Evolutionary conservation across 352 stramenopile genomes (phyloP).

Genomic region (Phytophthora podocarpi): DNA sequence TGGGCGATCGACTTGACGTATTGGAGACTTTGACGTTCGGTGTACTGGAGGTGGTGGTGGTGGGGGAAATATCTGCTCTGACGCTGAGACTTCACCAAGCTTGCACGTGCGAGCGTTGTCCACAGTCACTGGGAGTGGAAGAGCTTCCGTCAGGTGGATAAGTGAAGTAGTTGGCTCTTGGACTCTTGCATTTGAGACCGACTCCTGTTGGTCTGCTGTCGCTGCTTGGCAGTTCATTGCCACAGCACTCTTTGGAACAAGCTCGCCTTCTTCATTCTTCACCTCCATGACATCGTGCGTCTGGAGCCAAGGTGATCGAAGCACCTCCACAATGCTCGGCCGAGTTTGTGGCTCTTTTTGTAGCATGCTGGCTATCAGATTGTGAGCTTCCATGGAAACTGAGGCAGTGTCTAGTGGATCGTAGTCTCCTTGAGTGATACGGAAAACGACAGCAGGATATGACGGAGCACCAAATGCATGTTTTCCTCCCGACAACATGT

Average conservation of each 20-base stretch:
- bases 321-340: slow-evolving; percentile 17
- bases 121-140: background rate
- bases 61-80: too few species aligned
- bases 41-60: slow-evolving; percentile 1
- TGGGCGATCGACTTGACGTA: background rate
- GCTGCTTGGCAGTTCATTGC: too few species aligned
- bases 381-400: slow-evolving; percentile 19
- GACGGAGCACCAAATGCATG: slow-evolving; percentile 67
- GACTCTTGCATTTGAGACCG: background rate
- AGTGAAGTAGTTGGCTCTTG: background rate
- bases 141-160: background rate
- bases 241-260: too few species aligned
- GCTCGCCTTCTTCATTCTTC: too few species aligned
- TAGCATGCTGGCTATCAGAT: slow-evolving; percentile 39
- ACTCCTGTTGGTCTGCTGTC: background rate
- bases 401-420: slow-evolving; percentile 23
- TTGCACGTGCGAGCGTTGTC: too few species aligned
- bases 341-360: slow-evolving; percentile 16
- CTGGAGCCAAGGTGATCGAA: slow-evolving; percentile 20
- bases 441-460: slow-evolving; percentile 55
- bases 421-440: slow-evolving; percentile 47
- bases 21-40: background rate
- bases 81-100: background rate
- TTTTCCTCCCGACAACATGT: slow-evolving; percentile 49
- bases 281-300: background rate